Evolutionary conservation across 2,329 filamentous ascomycete species (phyloP).

Genomic region (Aspergillus cejpii): DNA sequence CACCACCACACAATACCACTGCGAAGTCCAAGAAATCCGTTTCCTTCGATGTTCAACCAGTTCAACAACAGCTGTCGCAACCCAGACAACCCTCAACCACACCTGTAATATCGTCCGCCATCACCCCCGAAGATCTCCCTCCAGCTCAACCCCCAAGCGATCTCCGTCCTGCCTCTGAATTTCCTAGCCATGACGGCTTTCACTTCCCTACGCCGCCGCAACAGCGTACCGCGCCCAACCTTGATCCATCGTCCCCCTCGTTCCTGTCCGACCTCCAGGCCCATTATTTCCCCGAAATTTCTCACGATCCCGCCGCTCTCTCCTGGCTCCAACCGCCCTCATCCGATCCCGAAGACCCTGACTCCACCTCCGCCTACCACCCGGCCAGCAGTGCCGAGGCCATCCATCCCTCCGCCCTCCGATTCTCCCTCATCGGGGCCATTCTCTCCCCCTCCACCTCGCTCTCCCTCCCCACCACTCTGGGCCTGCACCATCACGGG

Average conservation of each 20-base stretch:
- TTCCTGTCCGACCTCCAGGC: conserved; percentile 79
- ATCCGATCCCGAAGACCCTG: conserved; percentile 53
- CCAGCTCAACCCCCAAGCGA: conserved; percentile 34
- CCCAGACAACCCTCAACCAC: neutral
- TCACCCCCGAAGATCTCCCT: conserved; percentile 29
- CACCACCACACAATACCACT: neutral
- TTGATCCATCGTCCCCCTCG: conserved; percentile 74
- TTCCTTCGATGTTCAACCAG: conserved; percentile 18
- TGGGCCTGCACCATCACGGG: conserved; percentile 88
- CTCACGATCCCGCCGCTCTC: conserved; percentile 75
- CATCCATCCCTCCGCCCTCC: conserved; percentile 59
- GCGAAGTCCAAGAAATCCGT: conserved; percentile 27
- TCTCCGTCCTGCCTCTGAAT: conserved; percentile 37
- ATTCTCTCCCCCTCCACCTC: conserved; percentile 72
- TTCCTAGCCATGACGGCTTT: conserved; percentile 30
- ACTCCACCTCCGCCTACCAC: conserved; percentile 71
- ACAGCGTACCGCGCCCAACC: conserved; percentile 54
- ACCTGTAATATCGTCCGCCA: conserved; percentile 4
- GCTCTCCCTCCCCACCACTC: conserved; percentile 64
- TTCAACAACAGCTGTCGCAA: neutral
- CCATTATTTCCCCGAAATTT: conserved; percentile 88
- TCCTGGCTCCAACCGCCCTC: conserved; percentile 82
- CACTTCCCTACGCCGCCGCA: conserved; percentile 43
- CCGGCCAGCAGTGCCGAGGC: conserved; percentile 66
- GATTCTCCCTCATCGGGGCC: conserved; percentile 80